Percentiles rank a stretch among this genome's conserved stretches.
These are phyloP conservation scores for Juglanconis sp. DNA, from an alignment of 2,329 filamentous ascomycete species.

Conservation along the genomic window DNA sequence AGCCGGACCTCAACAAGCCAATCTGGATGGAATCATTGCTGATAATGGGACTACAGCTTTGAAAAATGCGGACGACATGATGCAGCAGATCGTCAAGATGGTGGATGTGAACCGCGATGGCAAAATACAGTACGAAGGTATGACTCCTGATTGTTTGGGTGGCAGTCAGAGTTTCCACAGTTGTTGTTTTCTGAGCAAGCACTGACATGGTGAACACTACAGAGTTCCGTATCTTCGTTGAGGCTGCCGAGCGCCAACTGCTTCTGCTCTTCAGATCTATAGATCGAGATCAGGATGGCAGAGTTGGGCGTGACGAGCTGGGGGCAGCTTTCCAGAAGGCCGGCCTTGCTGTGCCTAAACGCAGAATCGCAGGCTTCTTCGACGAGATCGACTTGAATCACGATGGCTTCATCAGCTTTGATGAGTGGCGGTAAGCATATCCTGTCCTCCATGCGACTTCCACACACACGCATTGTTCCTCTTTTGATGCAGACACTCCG, in stretches of 20 bases:
- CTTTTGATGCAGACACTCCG: background rate
- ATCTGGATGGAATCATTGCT: conserved; percentile 8
- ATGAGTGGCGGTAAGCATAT: conserved; percentile 88
- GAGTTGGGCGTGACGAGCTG: conserved; percentile 83
- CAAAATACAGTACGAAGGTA: conserved; percentile 74
- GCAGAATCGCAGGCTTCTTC: conserved; percentile 82
- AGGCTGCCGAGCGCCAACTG: conserved; percentile 81
- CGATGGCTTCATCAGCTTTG: conserved; percentile 84
- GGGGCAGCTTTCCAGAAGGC: conserved; percentile 72
- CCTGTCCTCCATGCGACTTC: conserved; percentile 12
- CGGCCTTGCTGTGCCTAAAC: conserved; percentile 73
- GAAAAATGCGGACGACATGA: conserved; percentile 86
- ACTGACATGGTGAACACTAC: conserved; percentile 18
- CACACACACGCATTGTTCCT: background rate
- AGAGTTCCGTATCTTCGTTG: conserved; percentile 91
- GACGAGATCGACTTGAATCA: conserved; percentile 83
- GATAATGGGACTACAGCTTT: conserved; percentile 46
- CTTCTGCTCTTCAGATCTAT: conserved; percentile 80
- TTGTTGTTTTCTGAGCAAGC: background rate
- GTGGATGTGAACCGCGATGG: conserved; percentile 86
- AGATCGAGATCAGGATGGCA: conserved; percentile 80
- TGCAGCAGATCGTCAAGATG: conserved; percentile 73
- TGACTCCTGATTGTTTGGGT: background rate
- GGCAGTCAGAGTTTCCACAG: background rate
- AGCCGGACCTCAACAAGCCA: conserved; percentile 25